Conservation (phyloP, 2,329 filamentous ascomycete genomes). For the Juglanconis juglandina region DNA sequence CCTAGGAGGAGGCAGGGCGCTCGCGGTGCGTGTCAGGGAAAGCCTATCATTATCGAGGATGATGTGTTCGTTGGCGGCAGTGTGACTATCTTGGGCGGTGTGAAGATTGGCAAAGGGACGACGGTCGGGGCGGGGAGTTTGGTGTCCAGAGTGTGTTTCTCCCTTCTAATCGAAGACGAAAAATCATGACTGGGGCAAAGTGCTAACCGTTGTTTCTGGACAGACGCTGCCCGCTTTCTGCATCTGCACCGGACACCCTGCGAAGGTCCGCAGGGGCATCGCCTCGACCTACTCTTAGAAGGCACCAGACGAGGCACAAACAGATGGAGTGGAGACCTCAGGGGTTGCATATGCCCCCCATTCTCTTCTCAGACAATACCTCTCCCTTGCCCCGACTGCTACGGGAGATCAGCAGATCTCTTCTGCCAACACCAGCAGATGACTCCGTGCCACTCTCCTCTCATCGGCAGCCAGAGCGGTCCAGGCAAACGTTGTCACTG, state of each 20-base stretch:
- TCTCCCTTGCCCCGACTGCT: no score
- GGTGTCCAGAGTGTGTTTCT: constrained; percentile 65
- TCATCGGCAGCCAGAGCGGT: no score
- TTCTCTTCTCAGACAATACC: no score
- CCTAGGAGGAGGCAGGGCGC: constrained; percentile 70
- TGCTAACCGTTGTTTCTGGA: not conserved
- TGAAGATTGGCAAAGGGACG: constrained; percentile 74
- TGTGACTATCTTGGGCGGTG: constrained; percentile 72
- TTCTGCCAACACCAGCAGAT: no score
- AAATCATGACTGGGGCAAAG: not conserved
- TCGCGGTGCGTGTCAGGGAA: constrained; percentile 67
- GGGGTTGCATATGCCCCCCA: no score
- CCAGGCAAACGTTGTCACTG: no score
- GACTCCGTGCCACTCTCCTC: no score
- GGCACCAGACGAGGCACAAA: not conserved
- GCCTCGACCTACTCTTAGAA: constrained; percentile 4
- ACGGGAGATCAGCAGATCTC: no score
- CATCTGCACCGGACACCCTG: constrained; percentile 24
- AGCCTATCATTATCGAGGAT: constrained; percentile 73
- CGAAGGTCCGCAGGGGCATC: constrained; percentile 19
- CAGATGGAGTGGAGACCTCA: no score
- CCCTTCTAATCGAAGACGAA: not conserved
- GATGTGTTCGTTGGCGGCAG: constrained; percentile 82
- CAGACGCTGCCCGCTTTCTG: constrained; percentile 20
- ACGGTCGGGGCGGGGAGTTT: constrained; percentile 81